Base-by-base conservation (phyloP, 2,329 filamentous ascomycete genomes). In the Bipolaris victoriae region DNA sequence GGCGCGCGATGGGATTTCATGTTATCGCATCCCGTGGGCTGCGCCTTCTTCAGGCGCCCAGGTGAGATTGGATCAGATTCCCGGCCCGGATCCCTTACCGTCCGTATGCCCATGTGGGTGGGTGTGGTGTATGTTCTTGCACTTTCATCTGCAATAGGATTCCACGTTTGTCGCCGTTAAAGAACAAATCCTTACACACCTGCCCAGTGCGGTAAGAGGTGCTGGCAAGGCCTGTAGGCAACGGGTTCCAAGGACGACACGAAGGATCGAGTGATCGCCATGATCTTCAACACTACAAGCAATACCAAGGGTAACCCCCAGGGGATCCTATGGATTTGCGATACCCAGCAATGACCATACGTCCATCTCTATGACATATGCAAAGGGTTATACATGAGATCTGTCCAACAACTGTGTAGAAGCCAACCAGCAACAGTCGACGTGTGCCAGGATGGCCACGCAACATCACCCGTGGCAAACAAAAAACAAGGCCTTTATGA, bases 51-150 rank as follows among this genome's bases (percentile, higher is more conserved):
- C 9, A 45, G 53, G 52, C 48, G 24, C 16, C 50, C 31, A 24
- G 36, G 20, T 15, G 36, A 49, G 31, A 22, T 22, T 46, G 9
- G 11, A 15, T 22, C n/a, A 6, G 37, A 40, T 3, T 16, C 24
- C 52, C 40, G 54, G 37, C 48, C 47, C 29, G 54, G 45, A 50
- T 36, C 22, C 39, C 37, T 40, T 46, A 29, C 24, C 51, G 43
- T 10, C 26, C 26, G n/a, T 35, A 33, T 35, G 37, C 13, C 24
- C 13, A 13, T 35, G 18, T 29, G 10, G 15, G 31, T 16, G 13
- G n/a, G 4, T 6, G 22, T 26, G 18, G 18, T 18, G 16, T 22
- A 33, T 36, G 20, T 16, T 26, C 26, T 47, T 15, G 6, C 31
- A 22, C 16, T 47, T 47, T 16, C 13, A 10, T 16, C 18, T 13